These are phyloP conservation scores for Penicillium canariense DNA, from an alignment of 495 filamentous ascomycete species.

Conservation along the genomic window DNA sequence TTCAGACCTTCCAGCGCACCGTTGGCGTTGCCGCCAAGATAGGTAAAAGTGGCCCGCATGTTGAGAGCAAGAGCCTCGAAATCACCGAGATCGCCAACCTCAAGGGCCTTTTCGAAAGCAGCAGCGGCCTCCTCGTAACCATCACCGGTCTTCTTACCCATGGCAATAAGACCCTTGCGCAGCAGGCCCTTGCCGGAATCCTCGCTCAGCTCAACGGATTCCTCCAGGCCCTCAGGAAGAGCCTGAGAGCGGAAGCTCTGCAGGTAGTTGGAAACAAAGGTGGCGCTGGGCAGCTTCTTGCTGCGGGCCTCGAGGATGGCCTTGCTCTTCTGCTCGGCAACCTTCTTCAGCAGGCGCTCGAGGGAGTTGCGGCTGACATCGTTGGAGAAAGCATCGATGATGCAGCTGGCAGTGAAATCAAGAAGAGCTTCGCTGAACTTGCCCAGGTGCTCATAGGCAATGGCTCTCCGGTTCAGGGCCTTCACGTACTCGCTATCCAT, in stretches of 20 bases:
- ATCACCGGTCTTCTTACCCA: slow-evolving; percentile 82
- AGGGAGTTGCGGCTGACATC: slow-evolving; percentile 83
- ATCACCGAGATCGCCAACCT: slow-evolving; percentile 71
- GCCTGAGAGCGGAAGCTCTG: slow-evolving; percentile 88
- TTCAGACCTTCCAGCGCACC: slow-evolving; percentile 80
- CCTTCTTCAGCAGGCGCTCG: slow-evolving; percentile 93
- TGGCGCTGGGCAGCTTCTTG: slow-evolving; percentile 86
- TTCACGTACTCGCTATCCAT: slow-evolving; percentile 96
- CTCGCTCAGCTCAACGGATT: slow-evolving; percentile 69
- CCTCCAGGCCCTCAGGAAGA: slow-evolving; percentile 79
- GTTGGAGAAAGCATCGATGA: slow-evolving; percentile 94
- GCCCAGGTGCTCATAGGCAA: slow-evolving; percentile 89
- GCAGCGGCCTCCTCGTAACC: slow-evolving; percentile 83
- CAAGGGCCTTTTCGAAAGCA: slow-evolving; percentile 84
- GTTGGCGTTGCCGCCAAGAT: slow-evolving; percentile 82
- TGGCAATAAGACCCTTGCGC: slow-evolving; percentile 72
- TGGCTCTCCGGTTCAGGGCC: slow-evolving; percentile 91
- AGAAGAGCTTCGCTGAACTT: slow-evolving; percentile 92
- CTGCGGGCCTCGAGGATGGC: slow-evolving; percentile 74
- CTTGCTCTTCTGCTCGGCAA: slow-evolving; percentile 89
- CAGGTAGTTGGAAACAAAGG: slow-evolving; percentile 97
- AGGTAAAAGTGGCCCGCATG: slow-evolving; percentile 92
- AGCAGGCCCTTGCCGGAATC: slow-evolving; percentile 81
- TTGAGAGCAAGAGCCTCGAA: slow-evolving; percentile 91
- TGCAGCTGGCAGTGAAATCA: slow-evolving; percentile 98